Base-by-base conservation (phyloP, 164 flowering plant genomes). In the Euptelea pleiosperma region DNA sequence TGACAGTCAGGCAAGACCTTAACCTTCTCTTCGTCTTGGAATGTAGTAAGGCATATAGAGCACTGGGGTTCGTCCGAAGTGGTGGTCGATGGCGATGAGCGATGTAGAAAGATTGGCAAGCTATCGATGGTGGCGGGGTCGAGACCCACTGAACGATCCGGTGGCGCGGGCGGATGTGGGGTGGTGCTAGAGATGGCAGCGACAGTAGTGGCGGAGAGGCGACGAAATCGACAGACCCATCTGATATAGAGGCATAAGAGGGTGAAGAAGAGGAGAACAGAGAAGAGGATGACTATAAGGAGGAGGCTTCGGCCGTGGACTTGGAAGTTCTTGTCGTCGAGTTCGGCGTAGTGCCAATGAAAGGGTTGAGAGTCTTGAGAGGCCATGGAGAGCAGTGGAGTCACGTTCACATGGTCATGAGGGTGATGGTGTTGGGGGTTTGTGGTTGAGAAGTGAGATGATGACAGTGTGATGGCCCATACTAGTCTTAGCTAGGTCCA, bases 1-100 rank as follows among this genome's bases (percentile, higher is more conserved):
- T 45, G 35, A 57, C 97, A 87, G 2, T 14, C 45, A 1, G 95
- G 95, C 77, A 90, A 62, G 8, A 84, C 71, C 70, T 84, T 87
- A 1, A 90, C 75, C 57, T 78, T 84, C 8, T 84, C 91, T 2
- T 81, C 80, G 0, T 82, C 86, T 31, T 70, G 72, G 40, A 87
- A 80, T 5, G 42, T 46, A 8, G 78, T 55, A 10, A 87, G 70
- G 52, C 97, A 90, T 53, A 90, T 87, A n/a, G 82, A 79, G 35
- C 95, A 87, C 70, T 85, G 89, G 2, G 36, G 58, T 22, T 57
- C 48, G 2, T 28, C 60, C 9, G 16, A 52, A 1, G n/a, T 28
- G 16, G 44, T 53, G 3, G 31, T 55, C 0, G 44, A 44, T 0
- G 61, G 1, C 2, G 66, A 50, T 2, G 68, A 22, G 7, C 43